Evolutionary conservation across 2,329 filamentous ascomycete genomes (phyloP), one percentile per base, ranked within the genome.

Genomic region (Aphanoascus verrucosus): DNA sequence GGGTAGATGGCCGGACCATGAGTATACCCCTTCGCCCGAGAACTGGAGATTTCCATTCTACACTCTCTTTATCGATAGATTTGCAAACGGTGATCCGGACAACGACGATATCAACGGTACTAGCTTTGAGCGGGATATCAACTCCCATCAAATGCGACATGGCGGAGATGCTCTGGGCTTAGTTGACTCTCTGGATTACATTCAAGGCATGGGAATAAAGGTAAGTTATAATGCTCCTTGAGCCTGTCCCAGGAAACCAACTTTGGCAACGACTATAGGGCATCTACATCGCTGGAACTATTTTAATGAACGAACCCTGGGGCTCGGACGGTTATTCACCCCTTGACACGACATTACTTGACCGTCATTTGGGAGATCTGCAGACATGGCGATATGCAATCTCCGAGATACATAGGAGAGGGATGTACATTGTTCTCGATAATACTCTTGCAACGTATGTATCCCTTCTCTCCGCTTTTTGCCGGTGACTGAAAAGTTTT

Each of bases 11-110:
- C 68, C 67, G n/a, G 67, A 74, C 56, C 77, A 80, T 62, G 66
- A 62, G 3, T 83, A 78, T 58, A 63, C 67, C 15, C 67, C 71
- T 0, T 83, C 80, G 17, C 81, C 82, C 1, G 63, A 69, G 0
- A 84, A 80, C 59, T 85, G 82, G 82, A 74, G 82, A 23, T 76
- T 84, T 56, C 82, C 82, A 0, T 79, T 83, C 61, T 85, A 85
- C 63, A 82, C 79, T 7, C 68, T 84, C 44, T 82, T 83, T 62
- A 66, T 83, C 9, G 81, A 84, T 63, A 72, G 79, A 55, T 84
- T 78, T 60, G 79, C 82, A 41, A 83, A 84, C 60, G 81, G 81
- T 17, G 77, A 84, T 59, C 81, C 81, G 6, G 72, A 71, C 1
- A 84, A 84, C 61, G 81, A 84, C 62, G 76, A 83, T 60, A 74